These are phyloP conservation scores for Fusarium clavum DNA, from an alignment of 2,329 filamentous ascomycete genomes.

Conservation along the genomic window DNA sequence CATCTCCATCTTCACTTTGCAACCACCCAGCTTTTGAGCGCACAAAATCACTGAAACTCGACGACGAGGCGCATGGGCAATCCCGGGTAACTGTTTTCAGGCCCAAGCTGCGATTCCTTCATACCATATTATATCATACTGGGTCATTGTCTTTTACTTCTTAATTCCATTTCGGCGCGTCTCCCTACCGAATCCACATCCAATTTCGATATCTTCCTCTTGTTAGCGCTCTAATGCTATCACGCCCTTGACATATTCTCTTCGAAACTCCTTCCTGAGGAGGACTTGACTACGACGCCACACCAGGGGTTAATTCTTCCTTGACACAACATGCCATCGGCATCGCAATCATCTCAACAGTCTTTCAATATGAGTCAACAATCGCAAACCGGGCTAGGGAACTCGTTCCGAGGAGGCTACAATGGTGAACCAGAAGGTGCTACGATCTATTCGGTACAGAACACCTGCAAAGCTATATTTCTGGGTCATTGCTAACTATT, in stretches of 20 bases:
- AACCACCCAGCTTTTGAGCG: slow-evolving; percentile 45
- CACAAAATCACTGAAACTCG: slow-evolving; percentile 41
- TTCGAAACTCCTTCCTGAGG: not conserved
- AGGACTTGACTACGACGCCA: not conserved
- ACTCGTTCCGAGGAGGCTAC: slow-evolving; percentile 54
- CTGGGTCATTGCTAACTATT: slow-evolving; percentile 33
- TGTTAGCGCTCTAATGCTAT: slow-evolving; percentile 33
- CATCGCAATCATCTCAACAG: slow-evolving; percentile 66
- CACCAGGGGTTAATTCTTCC: not conserved
- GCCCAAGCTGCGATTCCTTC: slow-evolving; percentile 32
- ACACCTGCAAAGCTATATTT: not conserved
- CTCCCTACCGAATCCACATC: slow-evolving; percentile 13
- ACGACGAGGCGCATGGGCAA: slow-evolving; percentile 43
- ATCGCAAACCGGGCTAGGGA: slow-evolving; percentile 56
- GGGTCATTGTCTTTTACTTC: not conserved
- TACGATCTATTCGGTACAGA: slow-evolving; percentile 71
- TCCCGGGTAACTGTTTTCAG: slow-evolving; percentile 25
- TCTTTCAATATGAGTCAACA: slow-evolving; percentile 69
- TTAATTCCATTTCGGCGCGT: slow-evolving; percentile 17
- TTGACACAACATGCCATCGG: slow-evolving; percentile 52
- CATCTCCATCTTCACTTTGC: slow-evolving; percentile 38
- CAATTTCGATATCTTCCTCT: slow-evolving; percentile 23
- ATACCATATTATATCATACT: slow-evolving; percentile 6
- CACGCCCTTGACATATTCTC: slow-evolving; percentile 7
- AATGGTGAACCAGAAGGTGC: slow-evolving; percentile 57